Conservation (phyloP, 2,329 filamentous ascomycete species). For the Teratosphaeriaceae sp. region DNA sequence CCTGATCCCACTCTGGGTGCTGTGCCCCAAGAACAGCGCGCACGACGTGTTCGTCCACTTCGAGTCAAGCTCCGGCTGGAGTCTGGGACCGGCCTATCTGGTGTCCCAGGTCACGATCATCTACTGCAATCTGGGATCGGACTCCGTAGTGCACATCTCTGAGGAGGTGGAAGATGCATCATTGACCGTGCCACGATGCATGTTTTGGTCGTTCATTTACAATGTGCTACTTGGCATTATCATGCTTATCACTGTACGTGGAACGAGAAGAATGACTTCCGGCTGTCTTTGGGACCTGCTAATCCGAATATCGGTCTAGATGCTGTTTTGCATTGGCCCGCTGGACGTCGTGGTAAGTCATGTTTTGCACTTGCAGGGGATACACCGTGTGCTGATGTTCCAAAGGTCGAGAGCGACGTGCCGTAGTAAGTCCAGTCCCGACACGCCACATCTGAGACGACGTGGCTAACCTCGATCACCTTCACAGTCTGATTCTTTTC, state of each 20-base stretch:
- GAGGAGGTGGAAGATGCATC: constrained; percentile 25
- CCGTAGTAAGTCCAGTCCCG: too few relatives aligned
- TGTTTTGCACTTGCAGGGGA: background rate
- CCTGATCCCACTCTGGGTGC: constrained; percentile 23
- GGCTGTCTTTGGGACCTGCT: too few relatives aligned
- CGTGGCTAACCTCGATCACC: too few relatives aligned
- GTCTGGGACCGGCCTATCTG: constrained; percentile 22
- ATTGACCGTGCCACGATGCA: constrained; percentile 19
- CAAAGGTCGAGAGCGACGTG: background rate
- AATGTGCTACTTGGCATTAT: constrained; percentile 14
- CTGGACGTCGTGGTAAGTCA: constrained; percentile 20
- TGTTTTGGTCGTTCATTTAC: constrained; percentile 15
- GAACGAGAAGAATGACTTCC: too few relatives aligned
- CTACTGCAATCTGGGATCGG: constrained; percentile 24
- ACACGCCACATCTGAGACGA: too few relatives aligned
- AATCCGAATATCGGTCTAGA: too few relatives aligned
- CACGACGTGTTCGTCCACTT: constrained; percentile 24
- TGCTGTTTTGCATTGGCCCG: constrained; percentile 24
- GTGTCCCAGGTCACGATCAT: constrained; percentile 21
- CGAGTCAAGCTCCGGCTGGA: constrained; percentile 23
- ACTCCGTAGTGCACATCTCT: constrained; percentile 27
- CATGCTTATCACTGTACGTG: constrained; percentile 18
- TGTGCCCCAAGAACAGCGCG: constrained; percentile 27
- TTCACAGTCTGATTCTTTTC: constrained; percentile 13
- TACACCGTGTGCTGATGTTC: background rate